phyloP scores from a whole-genome alignment of 2,329 filamentous ascomycete species.

The Helotiales sp. region DNA sequence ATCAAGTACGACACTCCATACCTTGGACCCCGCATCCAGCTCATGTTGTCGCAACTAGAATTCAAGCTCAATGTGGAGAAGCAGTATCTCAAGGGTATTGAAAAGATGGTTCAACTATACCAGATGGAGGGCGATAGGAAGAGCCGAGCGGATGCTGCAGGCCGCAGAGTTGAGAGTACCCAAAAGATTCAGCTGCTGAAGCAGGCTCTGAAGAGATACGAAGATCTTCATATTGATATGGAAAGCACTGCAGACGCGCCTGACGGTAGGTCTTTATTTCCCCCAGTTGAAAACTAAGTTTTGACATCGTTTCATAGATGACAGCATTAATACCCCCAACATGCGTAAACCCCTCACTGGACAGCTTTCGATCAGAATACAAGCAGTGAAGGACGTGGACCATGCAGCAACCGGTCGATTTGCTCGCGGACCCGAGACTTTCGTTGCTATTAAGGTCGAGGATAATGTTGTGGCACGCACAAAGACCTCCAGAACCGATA shows the following conservation, averaged over 20 bases:
- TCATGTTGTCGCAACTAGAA: conserved; percentile 98
- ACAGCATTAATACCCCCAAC: conserved; percentile 94
- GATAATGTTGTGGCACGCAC: conserved; percentile 90
- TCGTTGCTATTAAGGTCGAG: conserved; percentile 95
- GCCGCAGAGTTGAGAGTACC: conserved; percentile 88
- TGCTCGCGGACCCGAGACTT: conserved; percentile 89
- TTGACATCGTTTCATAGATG: conserved; percentile 62
- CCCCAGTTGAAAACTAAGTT: conserved; percentile 14
- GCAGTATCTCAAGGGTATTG: conserved; percentile 97
- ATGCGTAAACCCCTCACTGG: conserved; percentile 95
- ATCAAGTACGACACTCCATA: conserved; percentile 98
- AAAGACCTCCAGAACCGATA: conserved; percentile 81
- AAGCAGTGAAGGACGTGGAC: conserved; percentile 92
- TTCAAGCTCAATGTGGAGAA: conserved; percentile 99
- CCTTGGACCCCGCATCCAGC: conserved; percentile 94
- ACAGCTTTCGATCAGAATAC: conserved; percentile 82
- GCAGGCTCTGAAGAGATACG: conserved; percentile 94
- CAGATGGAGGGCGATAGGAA: conserved; percentile 97
- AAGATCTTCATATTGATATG: conserved; percentile 94
- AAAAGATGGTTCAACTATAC: conserved; percentile 99
- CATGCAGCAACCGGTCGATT: conserved; percentile 85
- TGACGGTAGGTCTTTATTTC: conserved; percentile 67
- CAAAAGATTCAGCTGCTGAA: conserved; percentile 97
- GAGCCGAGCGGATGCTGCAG: conserved; percentile 91
- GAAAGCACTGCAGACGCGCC: conserved; percentile 73